Evolutionary conservation across 2,329 filamentous ascomycete species (phyloP).

Genomic region (Biscogniauxia sp.): DNA sequence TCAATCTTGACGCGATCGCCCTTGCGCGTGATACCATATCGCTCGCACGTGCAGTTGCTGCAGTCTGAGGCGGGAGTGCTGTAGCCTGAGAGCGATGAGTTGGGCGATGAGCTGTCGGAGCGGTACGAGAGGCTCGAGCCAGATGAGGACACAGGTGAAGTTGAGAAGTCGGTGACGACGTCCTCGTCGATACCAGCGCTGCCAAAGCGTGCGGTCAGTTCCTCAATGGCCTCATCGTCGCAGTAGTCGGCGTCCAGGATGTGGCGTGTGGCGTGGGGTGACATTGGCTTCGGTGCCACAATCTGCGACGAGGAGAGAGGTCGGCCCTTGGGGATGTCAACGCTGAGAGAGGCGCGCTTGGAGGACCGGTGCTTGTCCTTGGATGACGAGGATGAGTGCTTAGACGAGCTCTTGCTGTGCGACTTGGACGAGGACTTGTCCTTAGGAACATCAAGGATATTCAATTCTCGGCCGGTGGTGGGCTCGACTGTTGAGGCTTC

Average conservation of each 20-base stretch:
- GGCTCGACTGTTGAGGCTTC: slow-evolving; percentile 88
- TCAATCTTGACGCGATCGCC: slow-evolving; percentile 94
- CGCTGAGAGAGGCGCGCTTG: slow-evolving; percentile 48
- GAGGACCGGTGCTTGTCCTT: slow-evolving; percentile 45
- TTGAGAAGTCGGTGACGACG: slow-evolving; percentile 52
- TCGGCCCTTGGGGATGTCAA: slow-evolving; percentile 82
- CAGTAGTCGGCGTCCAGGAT: slow-evolving; percentile 81
- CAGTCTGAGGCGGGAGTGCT: slow-evolving; percentile 76
- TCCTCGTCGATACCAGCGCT: slow-evolving; percentile 58
- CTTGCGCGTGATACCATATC: slow-evolving; percentile 92
- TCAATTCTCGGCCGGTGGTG: slow-evolving; percentile 93
- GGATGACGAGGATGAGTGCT: slow-evolving; percentile 37
- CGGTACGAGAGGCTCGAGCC: slow-evolving; percentile 70
- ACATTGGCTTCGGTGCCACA: slow-evolving; percentile 83
- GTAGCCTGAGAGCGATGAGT: slow-evolving; percentile 72
- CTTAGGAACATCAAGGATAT: slow-evolving; percentile 90
- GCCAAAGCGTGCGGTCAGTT: slow-evolving; percentile 74
- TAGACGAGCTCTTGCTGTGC: slow-evolving; percentile 43
- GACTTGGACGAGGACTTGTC: slow-evolving; percentile 35
- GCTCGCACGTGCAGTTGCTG: slow-evolving; percentile 85
- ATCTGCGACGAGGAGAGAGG: slow-evolving; percentile 87
- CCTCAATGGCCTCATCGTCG: slow-evolving; percentile 70
- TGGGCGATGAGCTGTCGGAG: slow-evolving; percentile 71
- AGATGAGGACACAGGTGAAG: slow-evolving; percentile 62
- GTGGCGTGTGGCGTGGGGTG: slow-evolving; percentile 81